Evolutionary conservation across 768 basidiomycete genomes (phyloP), one percentile per base, ranked within the genome.

Genomic region (Rossbeevera mucosa): DNA sequence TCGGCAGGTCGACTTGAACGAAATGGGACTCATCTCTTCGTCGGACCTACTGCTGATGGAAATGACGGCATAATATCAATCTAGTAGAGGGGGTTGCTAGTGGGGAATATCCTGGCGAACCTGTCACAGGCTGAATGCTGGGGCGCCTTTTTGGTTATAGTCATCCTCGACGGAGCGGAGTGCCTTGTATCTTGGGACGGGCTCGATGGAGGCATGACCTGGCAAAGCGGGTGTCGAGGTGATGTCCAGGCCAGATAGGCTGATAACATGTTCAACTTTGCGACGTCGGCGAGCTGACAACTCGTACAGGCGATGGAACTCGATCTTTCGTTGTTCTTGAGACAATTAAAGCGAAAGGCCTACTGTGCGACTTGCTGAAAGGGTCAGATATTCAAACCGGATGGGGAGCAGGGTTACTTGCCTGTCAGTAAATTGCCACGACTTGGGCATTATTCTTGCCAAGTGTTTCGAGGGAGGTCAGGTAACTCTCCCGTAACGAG

Each of bases 281-380:
- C 88, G 54, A 96, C 91, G 59, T 96, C 96, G 60, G 89, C 72
- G 47, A 99, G 83, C 66, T 99, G 96, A 20, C 96, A 83, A 51
- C 95, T 98, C 94, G 72, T 93, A 97, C 0, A 99, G 80, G 29
- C 95, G 87, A 53, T 95, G 86, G 77, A 99, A 99, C 64, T 98
- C 95, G 68, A 94, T 90, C 73, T 94, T 95, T 53, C 95, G 86
- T 64, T 88, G 73, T 98, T 88, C 63, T 85, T 87, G 52, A 95
- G 76, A 72, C 95, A 98, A 73, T n/a, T n/a, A n/a, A 99, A 98
- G 63, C 89, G 84, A 80, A 99, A 96, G 0, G 96, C 95, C 76
- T 95, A 90, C 71, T 94, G 90, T 11, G 94, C 94, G 64, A 98
- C 89, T 81, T 88, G 85, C 92, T 94, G 18, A 95, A 74, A 55